These are phyloP conservation scores for Candida koratica DNA, from an alignment of 805 yeast genomes.

Conservation along the genomic window DNA sequence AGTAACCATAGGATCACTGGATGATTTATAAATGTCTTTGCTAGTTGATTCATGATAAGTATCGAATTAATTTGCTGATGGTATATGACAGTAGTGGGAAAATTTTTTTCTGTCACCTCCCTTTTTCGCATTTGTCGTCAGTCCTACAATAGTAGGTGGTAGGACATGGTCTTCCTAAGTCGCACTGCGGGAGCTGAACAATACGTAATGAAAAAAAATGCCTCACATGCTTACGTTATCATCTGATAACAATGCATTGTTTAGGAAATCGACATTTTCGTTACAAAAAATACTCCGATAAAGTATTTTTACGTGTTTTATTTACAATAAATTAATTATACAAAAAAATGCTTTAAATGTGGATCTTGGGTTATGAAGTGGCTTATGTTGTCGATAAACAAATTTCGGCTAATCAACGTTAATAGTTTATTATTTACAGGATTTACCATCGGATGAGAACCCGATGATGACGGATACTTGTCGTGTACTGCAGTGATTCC, in stretches of 20 bases:
- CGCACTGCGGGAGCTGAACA: too few relatives aligned
- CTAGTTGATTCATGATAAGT: slow-evolving; percentile 6
- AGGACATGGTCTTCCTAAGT: too few relatives aligned
- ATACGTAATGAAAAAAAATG: too few relatives aligned
- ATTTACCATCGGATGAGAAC: neutral
- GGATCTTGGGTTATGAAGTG: slow-evolving; percentile 7
- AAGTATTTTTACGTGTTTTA: neutral
- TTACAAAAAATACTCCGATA: neutral
- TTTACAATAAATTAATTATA: too few relatives aligned
- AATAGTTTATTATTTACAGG: slow-evolving; percentile 3
- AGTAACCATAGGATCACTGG: slow-evolving; percentile 11
- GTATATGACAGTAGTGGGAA: neutral
- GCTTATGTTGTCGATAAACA: slow-evolving; percentile 5
- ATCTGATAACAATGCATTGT: too few relatives aligned
- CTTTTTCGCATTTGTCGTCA: slow-evolving; percentile 6
- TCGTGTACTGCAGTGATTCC: too few relatives aligned
- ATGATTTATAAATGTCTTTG: slow-evolving; percentile 6
- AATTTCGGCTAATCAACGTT: slow-evolving; percentile 3
- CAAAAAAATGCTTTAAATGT: slow-evolving; percentile 2
- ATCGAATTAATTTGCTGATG: neutral
- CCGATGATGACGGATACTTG: too few relatives aligned
- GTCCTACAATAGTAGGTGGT: too few relatives aligned
- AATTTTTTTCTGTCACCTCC: slow-evolving; percentile 3
- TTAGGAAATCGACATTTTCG: too few relatives aligned
- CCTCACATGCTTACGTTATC: too few relatives aligned